phyloP scores from a whole-genome alignment of 2,329 filamentous ascomycete genomes.

The Ilyonectria destructans region DNA sequence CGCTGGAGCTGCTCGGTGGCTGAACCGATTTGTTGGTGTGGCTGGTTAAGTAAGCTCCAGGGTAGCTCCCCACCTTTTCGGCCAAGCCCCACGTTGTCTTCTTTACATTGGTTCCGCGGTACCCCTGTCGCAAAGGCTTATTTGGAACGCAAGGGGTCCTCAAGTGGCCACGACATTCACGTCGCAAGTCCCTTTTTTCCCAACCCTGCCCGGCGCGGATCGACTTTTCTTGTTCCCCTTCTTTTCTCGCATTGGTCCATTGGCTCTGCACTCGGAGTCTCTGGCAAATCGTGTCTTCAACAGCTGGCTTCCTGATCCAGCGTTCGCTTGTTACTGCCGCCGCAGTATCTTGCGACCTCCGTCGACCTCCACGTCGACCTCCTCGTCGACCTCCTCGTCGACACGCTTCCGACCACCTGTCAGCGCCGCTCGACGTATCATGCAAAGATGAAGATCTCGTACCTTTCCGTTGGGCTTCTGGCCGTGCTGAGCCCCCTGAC shows the following conservation, averaged over 20 bases:
- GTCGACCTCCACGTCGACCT: too few species aligned
- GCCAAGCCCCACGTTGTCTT: slow-evolving; percentile 19
- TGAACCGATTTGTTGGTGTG: slow-evolving; percentile 8
- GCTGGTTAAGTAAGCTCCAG: slow-evolving; percentile 9
- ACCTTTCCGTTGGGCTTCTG: slow-evolving; percentile 79
- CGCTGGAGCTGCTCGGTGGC: neutral
- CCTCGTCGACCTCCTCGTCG: too few species aligned
- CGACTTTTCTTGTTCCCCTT: neutral
- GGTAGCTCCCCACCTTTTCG: slow-evolving; percentile 20
- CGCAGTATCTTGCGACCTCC: neutral
- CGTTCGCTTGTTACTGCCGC: neutral
- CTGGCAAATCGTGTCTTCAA: neutral
- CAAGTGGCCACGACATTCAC: slow-evolving; percentile 35
- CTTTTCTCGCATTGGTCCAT: slow-evolving; percentile 15
- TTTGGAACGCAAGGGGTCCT: slow-evolving; percentile 22
- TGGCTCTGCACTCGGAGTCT: slow-evolving; percentile 15
- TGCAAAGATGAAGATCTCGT: slow-evolving; percentile 80
- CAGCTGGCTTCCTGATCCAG: too few species aligned
- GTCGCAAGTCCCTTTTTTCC: slow-evolving; percentile 23
- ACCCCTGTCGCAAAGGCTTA: slow-evolving; percentile 26
- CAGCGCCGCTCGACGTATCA: slow-evolving; percentile 39
- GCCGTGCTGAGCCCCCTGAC: slow-evolving; percentile 77
- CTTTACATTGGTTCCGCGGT: slow-evolving; percentile 12
- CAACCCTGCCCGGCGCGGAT: slow-evolving; percentile 13
- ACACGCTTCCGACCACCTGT: neutral